Evolutionary conservation across 2,329 filamentous ascomycete genomes (phyloP).

Genomic region (Raffaelea ambrosiae): DNA sequence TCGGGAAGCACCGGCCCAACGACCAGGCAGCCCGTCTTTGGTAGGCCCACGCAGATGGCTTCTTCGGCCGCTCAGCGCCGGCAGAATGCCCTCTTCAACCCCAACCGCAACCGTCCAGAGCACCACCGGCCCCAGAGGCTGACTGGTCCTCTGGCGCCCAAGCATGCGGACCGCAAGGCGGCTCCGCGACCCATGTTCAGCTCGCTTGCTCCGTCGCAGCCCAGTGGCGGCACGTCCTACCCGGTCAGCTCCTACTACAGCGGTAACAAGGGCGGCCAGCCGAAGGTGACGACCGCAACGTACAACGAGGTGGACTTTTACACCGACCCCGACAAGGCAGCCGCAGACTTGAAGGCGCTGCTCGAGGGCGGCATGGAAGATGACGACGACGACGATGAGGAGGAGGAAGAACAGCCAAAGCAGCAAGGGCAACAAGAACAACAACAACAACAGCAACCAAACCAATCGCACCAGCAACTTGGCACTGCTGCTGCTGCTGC

Average conservation of each 20-base stretch:
- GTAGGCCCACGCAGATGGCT: slow-evolving; percentile 21
- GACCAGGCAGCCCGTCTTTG: slow-evolving; percentile 20
- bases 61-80: slow-evolving; percentile 44
- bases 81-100: slow-evolving; percentile 45
- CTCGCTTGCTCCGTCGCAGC: slow-evolving; percentile 25
- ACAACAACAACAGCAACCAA: slow-evolving; percentile 2
- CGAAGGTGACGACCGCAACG: neutral
- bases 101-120: slow-evolving; percentile 42
- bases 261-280: neutral
- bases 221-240: slow-evolving; percentile 14
- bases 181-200: slow-evolving; percentile 39
- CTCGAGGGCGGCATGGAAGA: slow-evolving; percentile 75
- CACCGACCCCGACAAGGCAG: slow-evolving; percentile 63
- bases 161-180: slow-evolving; percentile 37
- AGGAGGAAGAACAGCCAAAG: slow-evolving; percentile 13
- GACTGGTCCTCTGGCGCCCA: slow-evolving; percentile 37
- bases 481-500: neutral
- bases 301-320: slow-evolving; percentile 34
- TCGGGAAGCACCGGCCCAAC: slow-evolving; percentile 2
- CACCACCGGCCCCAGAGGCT: slow-evolving; percentile 45
- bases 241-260: slow-evolving; percentile 16
- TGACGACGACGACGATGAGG: slow-evolving; percentile 49
- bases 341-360: slow-evolving; percentile 71
- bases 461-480: too few relatives aligned
- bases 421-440: slow-evolving; percentile 11